phyloP scores from a whole-genome alignment of 371 early-diverging fungal species.

The Smittium culicis region DNA sequence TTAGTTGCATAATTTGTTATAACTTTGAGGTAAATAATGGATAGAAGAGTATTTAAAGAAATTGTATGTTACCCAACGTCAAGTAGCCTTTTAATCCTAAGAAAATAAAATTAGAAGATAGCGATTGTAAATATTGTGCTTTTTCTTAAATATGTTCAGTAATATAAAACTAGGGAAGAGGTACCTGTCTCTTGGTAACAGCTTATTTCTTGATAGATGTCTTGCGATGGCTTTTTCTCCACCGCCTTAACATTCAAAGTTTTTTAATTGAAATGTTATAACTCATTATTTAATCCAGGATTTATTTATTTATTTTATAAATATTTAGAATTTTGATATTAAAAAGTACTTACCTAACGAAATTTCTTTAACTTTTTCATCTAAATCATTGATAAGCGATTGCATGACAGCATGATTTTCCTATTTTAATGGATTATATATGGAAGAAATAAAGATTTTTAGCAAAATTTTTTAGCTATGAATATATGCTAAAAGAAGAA shows the following conservation, averaged over 20 bases:
- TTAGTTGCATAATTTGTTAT: background rate
- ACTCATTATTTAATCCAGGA: background rate
- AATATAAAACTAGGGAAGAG: background rate
- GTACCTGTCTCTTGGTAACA: slow-evolving; percentile 82
- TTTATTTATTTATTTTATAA: background rate
- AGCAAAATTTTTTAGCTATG: slow-evolving; percentile 2
- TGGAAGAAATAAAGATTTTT: background rate
- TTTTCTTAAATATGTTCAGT: background rate
- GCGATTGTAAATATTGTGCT: background rate
- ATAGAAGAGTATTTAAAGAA: background rate
- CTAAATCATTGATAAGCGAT: slow-evolving; percentile 55
- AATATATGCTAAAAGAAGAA: slow-evolving; percentile 4
- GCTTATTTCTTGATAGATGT: slow-evolving; percentile 76
- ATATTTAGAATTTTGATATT: background rate
- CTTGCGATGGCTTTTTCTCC: slow-evolving; percentile 75
- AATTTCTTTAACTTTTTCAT: slow-evolving; percentile 42
- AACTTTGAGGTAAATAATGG: background rate
- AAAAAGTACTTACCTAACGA: background rate
- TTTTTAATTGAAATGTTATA: background rate
- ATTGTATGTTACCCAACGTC: slow-evolving; percentile 60
- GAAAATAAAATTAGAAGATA: background rate
- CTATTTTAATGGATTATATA: slow-evolving; percentile 27
- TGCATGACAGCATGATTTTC: slow-evolving; percentile 78
- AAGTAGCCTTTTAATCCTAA: slow-evolving; percentile 61
- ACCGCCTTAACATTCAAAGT: slow-evolving; percentile 51